phyloP scores from a whole-genome alignment of 306 rosid species.

The Psophocarpus tetragonolobus region DNA sequence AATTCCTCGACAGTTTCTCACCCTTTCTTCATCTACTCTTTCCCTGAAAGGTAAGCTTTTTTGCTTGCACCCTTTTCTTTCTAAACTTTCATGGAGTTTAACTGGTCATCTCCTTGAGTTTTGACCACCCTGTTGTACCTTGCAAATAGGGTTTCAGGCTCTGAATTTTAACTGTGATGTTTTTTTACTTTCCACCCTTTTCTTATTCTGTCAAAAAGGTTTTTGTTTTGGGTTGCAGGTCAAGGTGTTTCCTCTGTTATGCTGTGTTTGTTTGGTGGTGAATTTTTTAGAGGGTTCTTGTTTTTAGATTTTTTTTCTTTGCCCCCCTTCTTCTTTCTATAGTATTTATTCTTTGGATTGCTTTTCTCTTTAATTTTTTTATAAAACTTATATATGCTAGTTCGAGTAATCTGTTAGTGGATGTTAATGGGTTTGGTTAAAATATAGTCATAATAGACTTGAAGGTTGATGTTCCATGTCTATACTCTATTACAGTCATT shows the following conservation, averaged over 20 bases:
- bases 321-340: background rate
- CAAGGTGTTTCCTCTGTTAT: constrained; percentile 20
- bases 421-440: constrained; percentile 15
- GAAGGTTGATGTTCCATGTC: background rate
- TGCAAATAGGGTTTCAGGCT: constrained; percentile 40
- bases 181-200: background rate
- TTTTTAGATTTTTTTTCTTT: constrained; percentile 15
- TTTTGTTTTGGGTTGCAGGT: background rate
- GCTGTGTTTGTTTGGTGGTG: constrained; percentile 13
- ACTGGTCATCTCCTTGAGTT: constrained; percentile 20
- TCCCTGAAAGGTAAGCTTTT: constrained; percentile 33
- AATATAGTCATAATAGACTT: background rate
- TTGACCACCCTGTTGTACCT: constrained; percentile 18
- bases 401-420: constrained; percentile 7
- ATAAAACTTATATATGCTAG: background rate
- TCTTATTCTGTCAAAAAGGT: constrained; percentile 13
- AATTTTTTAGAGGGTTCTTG: background rate
- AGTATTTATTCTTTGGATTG: constrained; percentile 10
- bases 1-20: constrained; percentile 27
- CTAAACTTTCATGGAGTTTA: constrained; percentile 24
- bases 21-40: constrained; percentile 21
- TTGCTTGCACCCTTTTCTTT: background rate
- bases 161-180: constrained; percentile 16
- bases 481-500: background rate
- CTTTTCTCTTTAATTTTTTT: background rate